phyloP scores from a whole-genome alignment of 2,329 filamentous ascomycete species.

The Aspergillus chevalieri region DNA sequence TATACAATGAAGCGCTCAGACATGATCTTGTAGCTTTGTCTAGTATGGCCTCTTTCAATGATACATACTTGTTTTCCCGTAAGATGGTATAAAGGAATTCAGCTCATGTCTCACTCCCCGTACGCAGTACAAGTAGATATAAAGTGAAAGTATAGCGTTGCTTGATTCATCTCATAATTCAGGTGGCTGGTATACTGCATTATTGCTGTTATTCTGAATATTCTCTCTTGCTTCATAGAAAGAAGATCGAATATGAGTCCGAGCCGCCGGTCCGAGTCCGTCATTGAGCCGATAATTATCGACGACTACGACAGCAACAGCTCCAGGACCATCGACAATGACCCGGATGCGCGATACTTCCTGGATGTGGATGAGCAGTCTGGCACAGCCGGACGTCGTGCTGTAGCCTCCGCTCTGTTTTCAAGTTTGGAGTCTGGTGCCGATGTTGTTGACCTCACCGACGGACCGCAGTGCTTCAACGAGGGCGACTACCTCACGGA shows the following conservation, averaged over 20 bases:
- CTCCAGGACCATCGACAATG: conserved; percentile 9
- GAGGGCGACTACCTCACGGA: conserved; percentile 22
- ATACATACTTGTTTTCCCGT: too few species aligned
- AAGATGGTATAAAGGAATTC: too few species aligned
- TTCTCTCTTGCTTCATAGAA: too few species aligned
- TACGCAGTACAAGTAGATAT: too few species aligned
- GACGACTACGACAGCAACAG: conserved; percentile 5
- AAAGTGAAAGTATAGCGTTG: too few species aligned
- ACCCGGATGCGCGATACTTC: conserved; percentile 8
- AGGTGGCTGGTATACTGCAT: too few species aligned
- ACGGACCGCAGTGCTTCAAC: conserved; percentile 1
- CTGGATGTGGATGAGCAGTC: conserved; percentile 1
- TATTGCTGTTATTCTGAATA: too few species aligned
- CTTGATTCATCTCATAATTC: too few species aligned
- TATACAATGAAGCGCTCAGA: background rate
- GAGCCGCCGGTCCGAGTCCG: background rate
- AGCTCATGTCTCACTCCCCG: too few species aligned
- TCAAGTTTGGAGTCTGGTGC: background rate
- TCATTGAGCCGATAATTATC: background rate
- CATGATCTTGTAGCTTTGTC: too few species aligned
- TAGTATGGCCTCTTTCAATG: too few species aligned
- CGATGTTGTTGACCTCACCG: conserved; percentile 10
- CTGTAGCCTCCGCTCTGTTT: background rate
- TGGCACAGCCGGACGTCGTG: background rate
- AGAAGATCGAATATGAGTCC: too few species aligned